Percentiles rank a stretch among this genome's conserved stretches.
phyloP scores from a whole-genome alignment of 371 early-diverging fungal species.

The Lichtheimia ramosa region DNA sequence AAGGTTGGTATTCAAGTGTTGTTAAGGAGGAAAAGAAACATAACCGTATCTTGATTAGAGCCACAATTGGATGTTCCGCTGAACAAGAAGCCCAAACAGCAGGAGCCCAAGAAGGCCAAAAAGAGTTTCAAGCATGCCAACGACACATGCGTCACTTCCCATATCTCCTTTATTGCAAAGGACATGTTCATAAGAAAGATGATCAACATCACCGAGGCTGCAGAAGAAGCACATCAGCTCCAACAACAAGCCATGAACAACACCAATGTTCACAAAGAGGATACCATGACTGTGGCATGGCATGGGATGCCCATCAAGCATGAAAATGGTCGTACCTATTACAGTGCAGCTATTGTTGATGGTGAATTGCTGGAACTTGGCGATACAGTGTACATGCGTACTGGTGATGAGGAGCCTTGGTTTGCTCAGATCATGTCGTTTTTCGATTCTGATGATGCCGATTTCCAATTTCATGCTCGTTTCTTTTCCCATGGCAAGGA shows the following conservation, averaged over 20 bases:
- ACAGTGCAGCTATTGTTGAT: slow-evolving; percentile 14
- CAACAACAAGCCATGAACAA: not conserved
- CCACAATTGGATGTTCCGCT: too few species aligned
- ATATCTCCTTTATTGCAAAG: slow-evolving; percentile 43
- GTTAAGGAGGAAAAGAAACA: too few species aligned
- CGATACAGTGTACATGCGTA: slow-evolving; percentile 29
- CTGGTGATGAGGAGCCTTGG: slow-evolving; percentile 16
- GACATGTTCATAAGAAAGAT: slow-evolving; percentile 43
- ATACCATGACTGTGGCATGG: slow-evolving; percentile 16
- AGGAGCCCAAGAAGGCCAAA: not conserved
- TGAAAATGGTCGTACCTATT: slow-evolving; percentile 12
- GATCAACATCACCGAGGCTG: slow-evolving; percentile 29
- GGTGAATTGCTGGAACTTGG: slow-evolving; percentile 21
- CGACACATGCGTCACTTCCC: slow-evolving; percentile 47
- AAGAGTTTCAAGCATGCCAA: not conserved
- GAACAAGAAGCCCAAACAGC: not conserved
- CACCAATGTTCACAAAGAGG: slow-evolving; percentile 5
- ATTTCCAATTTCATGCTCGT: slow-evolving; percentile 37
- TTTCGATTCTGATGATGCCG: slow-evolving; percentile 11
- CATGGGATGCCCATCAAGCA: slow-evolving; percentile 2
- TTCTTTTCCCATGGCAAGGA: slow-evolving; percentile 47
- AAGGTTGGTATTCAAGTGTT: too few species aligned
- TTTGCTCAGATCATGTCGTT: slow-evolving; percentile 30
- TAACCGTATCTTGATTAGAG: too few species aligned
- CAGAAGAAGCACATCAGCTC: slow-evolving; percentile 8